Evolutionary conservation across 2,329 filamentous ascomycete species (phyloP).

Genomic region (Seiridium unicorne): DNA sequence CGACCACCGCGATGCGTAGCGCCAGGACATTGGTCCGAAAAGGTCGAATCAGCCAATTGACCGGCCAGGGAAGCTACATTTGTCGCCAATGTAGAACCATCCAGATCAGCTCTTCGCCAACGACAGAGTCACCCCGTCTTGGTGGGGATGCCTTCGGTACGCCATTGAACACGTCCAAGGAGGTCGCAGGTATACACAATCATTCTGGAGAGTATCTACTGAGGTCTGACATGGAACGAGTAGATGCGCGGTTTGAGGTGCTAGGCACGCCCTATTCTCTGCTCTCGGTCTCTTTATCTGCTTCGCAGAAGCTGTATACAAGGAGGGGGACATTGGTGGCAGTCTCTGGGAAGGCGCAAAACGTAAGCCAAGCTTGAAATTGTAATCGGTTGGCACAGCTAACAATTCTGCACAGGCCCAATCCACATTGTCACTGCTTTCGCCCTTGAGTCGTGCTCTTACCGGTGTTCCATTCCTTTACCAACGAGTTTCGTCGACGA

Average conservation of each 20-base stretch:
- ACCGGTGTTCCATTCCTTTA: conserved; percentile 94
- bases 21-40: conserved; percentile 22
- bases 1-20: conserved; percentile 23
- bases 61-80: conserved; percentile 32
- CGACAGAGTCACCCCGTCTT: conserved; percentile 50
- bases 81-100: conserved; percentile 59
- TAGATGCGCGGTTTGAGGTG: conserved; percentile 94
- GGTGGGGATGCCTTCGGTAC: conserved; percentile 56
- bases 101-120: conserved; percentile 62
- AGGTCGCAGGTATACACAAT: conserved; percentile 47
- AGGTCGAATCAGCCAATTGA: conserved; percentile 19
- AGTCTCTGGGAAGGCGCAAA: conserved; percentile 85
- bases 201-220: conserved; percentile 9
- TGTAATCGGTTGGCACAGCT: too few relatives aligned
- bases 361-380: conserved; percentile 49
- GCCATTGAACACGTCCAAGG: conserved; percentile 40
- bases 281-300: conserved; percentile 87
- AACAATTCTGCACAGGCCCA: conserved; percentile 57
- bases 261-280: conserved; percentile 90
- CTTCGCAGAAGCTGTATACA: conserved; percentile 91
- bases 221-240: background rate
- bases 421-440: conserved; percentile 84
- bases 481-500: conserved; percentile 84
- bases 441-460: conserved; percentile 75
- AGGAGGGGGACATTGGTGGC: conserved; percentile 87